These are phyloP conservation scores for Xylariaceae sp. DNA, from an alignment of 2,329 filamentous ascomycete genomes.

Conservation along the genomic window DNA sequence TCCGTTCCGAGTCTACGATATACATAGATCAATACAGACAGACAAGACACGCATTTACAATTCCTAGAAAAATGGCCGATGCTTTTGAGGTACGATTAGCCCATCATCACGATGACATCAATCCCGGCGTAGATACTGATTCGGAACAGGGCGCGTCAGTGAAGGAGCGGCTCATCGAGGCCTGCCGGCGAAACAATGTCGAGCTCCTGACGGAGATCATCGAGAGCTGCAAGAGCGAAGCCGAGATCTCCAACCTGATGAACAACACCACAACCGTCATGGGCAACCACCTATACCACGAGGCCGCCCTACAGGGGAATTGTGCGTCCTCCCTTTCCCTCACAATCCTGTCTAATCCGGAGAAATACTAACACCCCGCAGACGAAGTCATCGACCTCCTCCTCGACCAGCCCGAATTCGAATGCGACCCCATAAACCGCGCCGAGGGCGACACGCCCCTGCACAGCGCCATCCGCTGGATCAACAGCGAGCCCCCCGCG, in stretches of 20 bases:
- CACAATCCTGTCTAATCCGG: too few species aligned
- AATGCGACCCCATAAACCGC: slow-evolving; percentile 73
- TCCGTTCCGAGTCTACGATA: background rate
- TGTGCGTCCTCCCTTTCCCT: slow-evolving; percentile 50
- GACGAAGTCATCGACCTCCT: slow-evolving; percentile 77
- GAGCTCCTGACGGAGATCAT: slow-evolving; percentile 76
- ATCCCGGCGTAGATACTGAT: background rate
- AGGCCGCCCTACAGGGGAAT: slow-evolving; percentile 79
- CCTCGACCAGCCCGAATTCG: slow-evolving; percentile 76
- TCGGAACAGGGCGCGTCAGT: slow-evolving; percentile 69
- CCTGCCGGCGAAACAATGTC: slow-evolving; percentile 87
- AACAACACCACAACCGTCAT: slow-evolving; percentile 81
- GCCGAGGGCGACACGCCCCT: slow-evolving; percentile 72
- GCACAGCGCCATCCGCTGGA: slow-evolving; percentile 71
- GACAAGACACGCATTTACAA: background rate
- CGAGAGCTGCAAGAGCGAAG: slow-evolving; percentile 52
- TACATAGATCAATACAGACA: background rate
- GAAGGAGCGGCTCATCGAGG: slow-evolving; percentile 82
- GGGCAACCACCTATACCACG: slow-evolving; percentile 84
- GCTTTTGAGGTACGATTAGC: slow-evolving; percentile 31
- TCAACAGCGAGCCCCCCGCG: slow-evolving; percentile 60
- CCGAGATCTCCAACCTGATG: slow-evolving; percentile 68
- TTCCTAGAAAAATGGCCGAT: slow-evolving; percentile 26
- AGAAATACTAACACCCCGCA: slow-evolving; percentile 29
- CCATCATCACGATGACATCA: background rate